phyloP scores from a whole-genome alignment of 208 protist species.

The Paratrypanosoma confusum region DNA sequence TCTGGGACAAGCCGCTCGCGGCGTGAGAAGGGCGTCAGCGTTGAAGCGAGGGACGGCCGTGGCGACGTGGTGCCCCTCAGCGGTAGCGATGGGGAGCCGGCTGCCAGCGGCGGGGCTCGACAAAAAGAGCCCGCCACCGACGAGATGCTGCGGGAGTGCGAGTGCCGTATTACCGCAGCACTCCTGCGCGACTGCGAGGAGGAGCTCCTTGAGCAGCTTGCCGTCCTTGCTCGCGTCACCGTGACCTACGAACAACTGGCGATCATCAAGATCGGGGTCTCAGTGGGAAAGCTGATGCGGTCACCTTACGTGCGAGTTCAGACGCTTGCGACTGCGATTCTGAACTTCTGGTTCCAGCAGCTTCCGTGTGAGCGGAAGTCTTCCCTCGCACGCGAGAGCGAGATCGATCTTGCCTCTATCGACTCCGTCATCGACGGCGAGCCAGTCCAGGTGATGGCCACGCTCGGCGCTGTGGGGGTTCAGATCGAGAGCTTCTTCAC shows the following conservation, averaged over 20 bases:
- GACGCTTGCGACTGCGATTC: slow-evolving; percentile 42
- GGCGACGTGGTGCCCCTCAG: too few relatives aligned
- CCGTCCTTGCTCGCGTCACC: slow-evolving; percentile 19
- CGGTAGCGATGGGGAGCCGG: too few relatives aligned
- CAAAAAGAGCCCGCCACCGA: too few relatives aligned
- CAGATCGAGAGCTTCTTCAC: slow-evolving; percentile 53
- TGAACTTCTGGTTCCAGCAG: slow-evolving; percentile 61
- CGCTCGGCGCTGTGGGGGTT: slow-evolving; percentile 41
- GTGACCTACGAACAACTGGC: slow-evolving; percentile 56
- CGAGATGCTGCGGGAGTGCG: too few relatives aligned
- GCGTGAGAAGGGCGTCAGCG: too few relatives aligned
- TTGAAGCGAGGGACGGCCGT: too few relatives aligned
- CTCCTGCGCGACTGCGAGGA: too few relatives aligned
- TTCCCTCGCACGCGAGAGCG: slow-evolving; percentile 20
- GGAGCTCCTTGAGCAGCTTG: slow-evolving; percentile 25
- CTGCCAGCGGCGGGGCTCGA: too few relatives aligned
- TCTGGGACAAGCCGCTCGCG: too few relatives aligned
- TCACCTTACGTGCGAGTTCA: slow-evolving; percentile 24
- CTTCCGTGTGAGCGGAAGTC: slow-evolving; percentile 29
- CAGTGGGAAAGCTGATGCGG: slow-evolving; percentile 41
- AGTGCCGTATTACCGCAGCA: too few relatives aligned
- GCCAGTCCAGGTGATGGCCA: slow-evolving; percentile 10
- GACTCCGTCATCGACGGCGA: slow-evolving; percentile 21
- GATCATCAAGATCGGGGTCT: slow-evolving; percentile 33
- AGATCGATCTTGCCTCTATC: slow-evolving; percentile 36